These are phyloP conservation scores for Tanozyma kutaoensis DNA, from an alignment of 805 yeast genomes.

Conservation along the genomic window DNA sequence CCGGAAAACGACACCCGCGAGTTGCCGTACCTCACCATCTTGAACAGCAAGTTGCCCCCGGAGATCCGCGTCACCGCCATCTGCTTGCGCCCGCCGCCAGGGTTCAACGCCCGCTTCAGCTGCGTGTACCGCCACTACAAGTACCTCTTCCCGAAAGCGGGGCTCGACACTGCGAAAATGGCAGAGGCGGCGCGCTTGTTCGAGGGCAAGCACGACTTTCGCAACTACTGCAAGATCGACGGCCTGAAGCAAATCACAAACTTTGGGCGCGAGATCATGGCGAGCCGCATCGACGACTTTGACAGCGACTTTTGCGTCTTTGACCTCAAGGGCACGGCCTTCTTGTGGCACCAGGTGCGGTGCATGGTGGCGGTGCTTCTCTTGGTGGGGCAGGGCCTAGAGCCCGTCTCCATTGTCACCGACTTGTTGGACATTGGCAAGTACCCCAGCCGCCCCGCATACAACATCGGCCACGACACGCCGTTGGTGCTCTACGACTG, in stretches of 20 bases:
- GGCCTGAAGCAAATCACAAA: slow-evolving; percentile 87
- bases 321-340: slow-evolving; percentile 78
- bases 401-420: slow-evolving; percentile 41
- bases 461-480: slow-evolving; percentile 80
- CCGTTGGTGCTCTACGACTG: slow-evolving; percentile 86
- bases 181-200: slow-evolving; percentile 45
- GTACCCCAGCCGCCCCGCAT: slow-evolving; percentile 60
- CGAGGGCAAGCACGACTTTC: slow-evolving; percentile 75
- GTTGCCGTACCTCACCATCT: slow-evolving; percentile 58
- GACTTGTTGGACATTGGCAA: slow-evolving; percentile 44
- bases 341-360: slow-evolving; percentile 95
- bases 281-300: slow-evolving; percentile 32
- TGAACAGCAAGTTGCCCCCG: slow-evolving; percentile 67
- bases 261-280: slow-evolving; percentile 49
- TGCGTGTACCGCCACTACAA: slow-evolving; percentile 79
- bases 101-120: slow-evolving; percentile 87
- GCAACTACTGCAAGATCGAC: slow-evolving; percentile 90
- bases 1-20: slow-evolving; percentile 50
- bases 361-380: slow-evolving; percentile 84
- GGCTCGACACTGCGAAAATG: slow-evolving; percentile 58
- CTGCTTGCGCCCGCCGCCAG: slow-evolving; percentile 69
- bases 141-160: slow-evolving; percentile 48
- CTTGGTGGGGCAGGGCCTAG: slow-evolving; percentile 68
- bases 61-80: slow-evolving; percentile 78
- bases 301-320: slow-evolving; percentile 45